phyloP scores from a whole-genome alignment of 1,284 basidiomycete species.

The Trametes sp. region DNA sequence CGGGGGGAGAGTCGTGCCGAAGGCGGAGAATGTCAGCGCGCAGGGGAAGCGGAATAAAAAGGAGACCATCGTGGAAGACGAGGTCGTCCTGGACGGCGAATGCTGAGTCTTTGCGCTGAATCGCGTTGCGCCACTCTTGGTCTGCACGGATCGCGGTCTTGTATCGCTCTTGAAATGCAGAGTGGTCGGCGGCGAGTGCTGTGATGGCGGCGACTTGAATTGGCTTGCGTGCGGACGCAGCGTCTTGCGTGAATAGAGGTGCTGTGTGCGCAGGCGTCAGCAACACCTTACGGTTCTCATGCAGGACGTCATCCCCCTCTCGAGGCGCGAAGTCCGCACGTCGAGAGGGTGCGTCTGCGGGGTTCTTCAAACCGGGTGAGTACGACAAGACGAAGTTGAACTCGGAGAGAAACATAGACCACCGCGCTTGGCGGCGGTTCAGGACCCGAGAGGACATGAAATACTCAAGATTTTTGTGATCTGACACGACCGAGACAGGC shows the following conservation, averaged over 20 bases:
- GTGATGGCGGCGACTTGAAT: slow-evolving; percentile 34
- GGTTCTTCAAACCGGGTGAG: slow-evolving; percentile 38
- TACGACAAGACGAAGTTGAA: slow-evolving; percentile 49
- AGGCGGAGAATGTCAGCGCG: not conserved
- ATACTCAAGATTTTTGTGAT: slow-evolving; percentile 50
- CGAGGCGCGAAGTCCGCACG: slow-evolving; percentile 44
- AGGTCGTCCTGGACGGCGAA: not conserved
- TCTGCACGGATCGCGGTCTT: slow-evolving; percentile 37
- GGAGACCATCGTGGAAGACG: not conserved
- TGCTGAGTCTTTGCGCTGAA: not conserved
- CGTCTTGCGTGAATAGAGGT: slow-evolving; percentile 17
- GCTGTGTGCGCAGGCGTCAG: slow-evolving; percentile 38
- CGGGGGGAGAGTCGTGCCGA: slow-evolving; percentile 1
- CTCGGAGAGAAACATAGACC: slow-evolving; percentile 48
- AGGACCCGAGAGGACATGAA: slow-evolving; percentile 44
- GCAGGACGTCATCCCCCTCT: slow-evolving; percentile 39
- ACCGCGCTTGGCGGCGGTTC: slow-evolving; percentile 49
- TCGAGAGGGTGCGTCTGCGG: slow-evolving; percentile 46
- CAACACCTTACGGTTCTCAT: slow-evolving; percentile 16
- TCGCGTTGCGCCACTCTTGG: not conserved
- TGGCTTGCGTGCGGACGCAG: slow-evolving; percentile 7
- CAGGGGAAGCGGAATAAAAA: not conserved
- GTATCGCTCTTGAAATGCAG: slow-evolving; percentile 41
- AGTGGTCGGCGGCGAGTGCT: slow-evolving; percentile 42
- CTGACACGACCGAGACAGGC: slow-evolving; percentile 39